Conservation (phyloP, 805 yeast species). For the Teunomyces lycoperdinae region DNA sequence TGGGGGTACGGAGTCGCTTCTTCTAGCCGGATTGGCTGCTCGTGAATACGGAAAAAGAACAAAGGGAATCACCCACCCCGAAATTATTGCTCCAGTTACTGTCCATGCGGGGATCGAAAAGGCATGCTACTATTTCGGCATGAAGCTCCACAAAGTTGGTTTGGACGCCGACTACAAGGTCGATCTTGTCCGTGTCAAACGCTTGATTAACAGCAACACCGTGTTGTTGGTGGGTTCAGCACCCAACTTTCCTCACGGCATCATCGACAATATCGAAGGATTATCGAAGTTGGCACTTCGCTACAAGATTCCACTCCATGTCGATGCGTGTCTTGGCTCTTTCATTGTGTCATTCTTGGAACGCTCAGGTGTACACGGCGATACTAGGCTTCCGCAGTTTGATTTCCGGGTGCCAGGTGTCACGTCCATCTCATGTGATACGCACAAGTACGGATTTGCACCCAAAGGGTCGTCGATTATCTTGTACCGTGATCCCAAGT, state of each 20-base stretch:
- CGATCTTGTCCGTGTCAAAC: conserved; percentile 56
- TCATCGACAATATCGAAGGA: conserved; percentile 81
- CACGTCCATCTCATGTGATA: conserved; percentile 98
- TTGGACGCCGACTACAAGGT: conserved; percentile 67
- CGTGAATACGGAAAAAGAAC: conserved; percentile 64
- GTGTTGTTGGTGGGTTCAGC: conserved; percentile 89
- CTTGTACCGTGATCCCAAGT: conserved; percentile 71
- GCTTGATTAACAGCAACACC: conserved; percentile 74
- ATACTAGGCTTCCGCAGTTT: conserved; percentile 49
- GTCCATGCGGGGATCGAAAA: conserved; percentile 95
- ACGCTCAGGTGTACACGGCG: conserved; percentile 51
- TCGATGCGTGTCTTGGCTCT: conserved; percentile 94
- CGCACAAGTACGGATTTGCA: conserved; percentile 98
- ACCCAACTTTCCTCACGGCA: conserved; percentile 96
- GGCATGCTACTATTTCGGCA: conserved; percentile 87
- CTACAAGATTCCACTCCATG: conserved; percentile 82
- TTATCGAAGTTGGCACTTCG: conserved; percentile 63
- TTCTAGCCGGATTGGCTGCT: conserved; percentile 85
- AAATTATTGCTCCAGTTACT: conserved; percentile 83
- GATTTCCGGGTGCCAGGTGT: conserved; percentile 87
- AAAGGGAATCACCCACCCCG: conserved; percentile 66
- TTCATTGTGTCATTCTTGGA: conserved; percentile 80
- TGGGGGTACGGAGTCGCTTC: conserved; percentile 93
- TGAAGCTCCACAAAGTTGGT: conserved; percentile 78
- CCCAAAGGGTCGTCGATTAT: conserved; percentile 94